These are phyloP conservation scores for Hortiboletus campestris DNA, from an alignment of 768 basidiomycete species.

Conservation along the genomic window DNA sequence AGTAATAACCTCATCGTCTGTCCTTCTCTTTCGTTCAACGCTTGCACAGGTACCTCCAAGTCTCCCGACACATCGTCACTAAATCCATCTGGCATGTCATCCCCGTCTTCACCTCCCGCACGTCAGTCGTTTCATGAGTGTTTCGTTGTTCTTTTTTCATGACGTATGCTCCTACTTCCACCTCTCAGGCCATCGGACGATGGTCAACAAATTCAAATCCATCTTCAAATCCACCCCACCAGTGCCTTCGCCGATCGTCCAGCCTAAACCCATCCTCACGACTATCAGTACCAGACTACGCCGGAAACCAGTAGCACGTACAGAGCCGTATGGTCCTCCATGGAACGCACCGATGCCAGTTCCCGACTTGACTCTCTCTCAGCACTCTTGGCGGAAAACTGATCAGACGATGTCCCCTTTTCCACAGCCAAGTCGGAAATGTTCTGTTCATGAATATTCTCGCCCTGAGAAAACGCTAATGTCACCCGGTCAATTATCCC, in stretches of 20 bases:
- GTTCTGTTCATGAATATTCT: background rate
- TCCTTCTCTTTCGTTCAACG: background rate
- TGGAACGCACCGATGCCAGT: constrained; percentile 34
- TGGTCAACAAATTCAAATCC: constrained; percentile 23
- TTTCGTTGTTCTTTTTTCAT: background rate
- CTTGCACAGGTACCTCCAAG: constrained; percentile 4
- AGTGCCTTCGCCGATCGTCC: constrained; percentile 2
- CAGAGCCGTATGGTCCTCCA: constrained; percentile 39
- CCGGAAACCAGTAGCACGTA: constrained; percentile 30
- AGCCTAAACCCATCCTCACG: constrained; percentile 12
- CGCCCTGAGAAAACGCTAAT: background rate
- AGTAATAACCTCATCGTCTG: constrained; percentile 4
- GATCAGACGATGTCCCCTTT: background rate
- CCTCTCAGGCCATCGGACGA: constrained; percentile 6
- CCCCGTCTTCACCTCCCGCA: background rate
- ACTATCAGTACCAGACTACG: constrained; percentile 16
- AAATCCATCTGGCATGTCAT: background rate
- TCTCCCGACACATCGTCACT: background rate
- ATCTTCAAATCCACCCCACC: constrained; percentile 17
- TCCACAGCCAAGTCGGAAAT: background rate
- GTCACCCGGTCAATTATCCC: constrained; percentile 9
- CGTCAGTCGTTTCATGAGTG: background rate
- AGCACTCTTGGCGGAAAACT: background rate
- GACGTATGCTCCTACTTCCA: background rate
- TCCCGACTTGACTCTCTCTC: constrained; percentile 1